Base-by-base conservation (phyloP, 2,329 filamentous ascomycete species). In the Paramyrothecium sp. region DNA sequence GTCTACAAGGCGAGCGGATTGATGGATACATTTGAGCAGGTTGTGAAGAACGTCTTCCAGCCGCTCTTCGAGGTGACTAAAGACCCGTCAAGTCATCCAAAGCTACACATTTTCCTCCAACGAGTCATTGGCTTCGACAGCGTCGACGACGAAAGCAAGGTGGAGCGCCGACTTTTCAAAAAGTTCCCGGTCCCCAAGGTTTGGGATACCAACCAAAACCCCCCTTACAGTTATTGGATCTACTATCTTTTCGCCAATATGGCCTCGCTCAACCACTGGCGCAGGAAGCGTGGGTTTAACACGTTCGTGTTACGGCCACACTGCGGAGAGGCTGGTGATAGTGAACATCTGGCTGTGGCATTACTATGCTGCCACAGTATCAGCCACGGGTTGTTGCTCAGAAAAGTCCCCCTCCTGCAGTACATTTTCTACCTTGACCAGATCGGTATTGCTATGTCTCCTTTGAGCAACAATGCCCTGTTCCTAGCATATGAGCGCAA, bases 361-460 rank as follows among this genome's bases (percentile, higher is more conserved):
- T 87, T 94, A 22, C 81, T 98, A 20, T 97, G 92, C 78, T 95
- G 92, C 66, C 93, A 98, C 75, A 97, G 94, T 70, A 99, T 99
- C 74, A 97, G 92, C 67, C 95, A 99, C 70, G 95, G 95, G 20
- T 84, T 99, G 55, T 78, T 97, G 55, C 83, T 99, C 44, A 89
- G 95, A 61, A 99, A 99, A 71, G 93, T 98, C 3, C 95, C 95
- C 2, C 77, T 99, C 59, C 77, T 99, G 56, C 95, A 99, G 73
- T 99, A 99, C 73, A 87, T 98, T 53, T 99, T 97, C 77, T 99
- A 99, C 68, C 85, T 99, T 20, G 93, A 99, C 69, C 94, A 98
- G 70, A 97, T 99, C 61, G 95, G 95, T 57, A 95, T 99, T 61
- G 95, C 95, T 60, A 99, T 99, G 95, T 98, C 94, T n/a, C 95